Base-by-base conservation (phyloP, 1,139 yeast species). In the Pneumocystis murina region DNA sequence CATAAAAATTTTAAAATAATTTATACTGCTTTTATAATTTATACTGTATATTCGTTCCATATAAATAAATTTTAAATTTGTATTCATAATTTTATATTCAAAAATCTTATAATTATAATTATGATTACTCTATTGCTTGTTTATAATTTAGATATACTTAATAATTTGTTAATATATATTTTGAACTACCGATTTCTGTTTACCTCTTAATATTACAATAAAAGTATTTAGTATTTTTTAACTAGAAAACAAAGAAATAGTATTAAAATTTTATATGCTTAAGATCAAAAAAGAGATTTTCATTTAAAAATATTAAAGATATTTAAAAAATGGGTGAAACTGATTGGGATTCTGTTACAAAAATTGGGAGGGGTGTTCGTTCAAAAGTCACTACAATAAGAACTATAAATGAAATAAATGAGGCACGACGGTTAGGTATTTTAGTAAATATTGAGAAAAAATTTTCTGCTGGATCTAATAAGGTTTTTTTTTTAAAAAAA, bases 381-480 rank as follows among this genome's bases (percentile, higher is more conserved):
- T 24, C 33, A 72, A 84, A 92, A 75, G 86, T 87, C 70, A 80
- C 80, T 57, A 96, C 90, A 62, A 95, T 97, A 64, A 85, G 84
- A 72, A 80, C 92, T 28, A 78, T 81, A 63, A 83, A 87, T 62
- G 87, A 86, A 72, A 80, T 92, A 73, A 92, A 92, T 74, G 96
- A 91, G 54, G 98, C 98, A 63, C 84, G 95, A 79, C 85, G 98
- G 80, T 74, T 84, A 39, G 98, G 98, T 67, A 81, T 84, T 64
- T 92, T 94, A 65, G 81, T 94, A 58, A 84, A 94, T 59, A 91
- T 92, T 60, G 98, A 92, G 76, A 92, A 92, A 83, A 92, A 91
- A 77, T 92, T 87, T 76, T 86, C 85, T 63, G 79, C 86, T 62
- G 80, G 89, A 68, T 72, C 81, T 65, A 82, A 82, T 75, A 85